Evolutionary conservation across 139 green algal genomes (phyloP).

Genomic region (Tetradesmus lagerheimii): DNA sequence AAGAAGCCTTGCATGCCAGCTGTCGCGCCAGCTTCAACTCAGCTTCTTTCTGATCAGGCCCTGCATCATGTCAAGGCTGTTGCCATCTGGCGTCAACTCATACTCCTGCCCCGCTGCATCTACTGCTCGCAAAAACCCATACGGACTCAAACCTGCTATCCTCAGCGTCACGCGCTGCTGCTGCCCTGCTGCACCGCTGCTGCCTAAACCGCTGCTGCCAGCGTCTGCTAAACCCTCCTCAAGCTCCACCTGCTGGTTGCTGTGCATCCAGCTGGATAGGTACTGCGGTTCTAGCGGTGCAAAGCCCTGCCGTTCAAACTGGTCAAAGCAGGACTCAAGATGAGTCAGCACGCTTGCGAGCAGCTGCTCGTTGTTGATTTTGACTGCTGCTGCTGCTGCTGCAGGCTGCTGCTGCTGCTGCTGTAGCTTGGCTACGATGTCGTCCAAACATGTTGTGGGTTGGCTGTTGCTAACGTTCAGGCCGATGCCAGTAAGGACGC

Average conservation of each 20-base stretch:
- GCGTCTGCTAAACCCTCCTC: background rate
- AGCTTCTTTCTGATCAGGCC: conserved; percentile 70
- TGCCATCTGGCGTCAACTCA: conserved; percentile 94
- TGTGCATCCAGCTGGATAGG: conserved; percentile 85
- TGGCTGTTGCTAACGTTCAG: conserved; percentile 93
- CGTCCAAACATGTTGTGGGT: conserved; percentile 93
- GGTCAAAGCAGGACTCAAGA: conserved; percentile 53
- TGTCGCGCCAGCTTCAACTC: too few relatives aligned
- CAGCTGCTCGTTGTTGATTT: conserved; percentile 42
- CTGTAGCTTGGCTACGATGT: conserved; percentile 62
- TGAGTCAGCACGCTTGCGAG: conserved; percentile 50
- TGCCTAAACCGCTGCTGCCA: background rate
- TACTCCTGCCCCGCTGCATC: conserved; percentile 71
- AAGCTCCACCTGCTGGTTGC: conserved; percentile 72
- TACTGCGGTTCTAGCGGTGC: conserved; percentile 77
- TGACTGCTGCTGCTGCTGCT: conserved; percentile 21
- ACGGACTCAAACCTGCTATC: conserved; percentile 52
- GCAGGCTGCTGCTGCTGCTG: conserved; percentile 21
- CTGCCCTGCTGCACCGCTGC: background rate
- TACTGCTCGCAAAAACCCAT: conserved; percentile 84
- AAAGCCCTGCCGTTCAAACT: conserved; percentile 77
- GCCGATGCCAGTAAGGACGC: conserved; percentile 84
- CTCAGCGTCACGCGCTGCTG: conserved; percentile 39
- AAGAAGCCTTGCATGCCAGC: too few relatives aligned
- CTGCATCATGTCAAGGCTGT: conserved; percentile 87